Percentiles rank a stretch among this genome's conserved stretches.
Conservation (phyloP, 805 yeast genomes). For the Candida insectorum region DNA sequence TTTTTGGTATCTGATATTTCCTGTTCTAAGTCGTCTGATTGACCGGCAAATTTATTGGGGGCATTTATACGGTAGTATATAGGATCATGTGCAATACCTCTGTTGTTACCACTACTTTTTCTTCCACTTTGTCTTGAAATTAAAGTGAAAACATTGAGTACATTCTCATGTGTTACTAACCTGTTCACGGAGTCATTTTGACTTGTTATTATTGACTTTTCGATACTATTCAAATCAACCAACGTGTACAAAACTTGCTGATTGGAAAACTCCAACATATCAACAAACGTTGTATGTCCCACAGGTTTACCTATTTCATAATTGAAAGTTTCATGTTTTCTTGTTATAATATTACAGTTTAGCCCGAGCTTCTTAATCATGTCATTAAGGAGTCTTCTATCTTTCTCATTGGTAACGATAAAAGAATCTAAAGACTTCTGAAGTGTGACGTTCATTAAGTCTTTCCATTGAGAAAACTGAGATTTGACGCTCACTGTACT, state of each 20-base stretch:
- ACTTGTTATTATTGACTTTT: conserved; percentile 52
- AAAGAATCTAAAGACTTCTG: conserved; percentile 55
- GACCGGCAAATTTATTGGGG: conserved; percentile 7
- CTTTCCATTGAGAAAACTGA: conserved; percentile 54
- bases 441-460: conserved; percentile 55
- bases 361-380: conserved; percentile 6
- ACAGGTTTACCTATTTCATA: conserved; percentile 45
- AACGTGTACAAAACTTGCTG: conserved; percentile 56
- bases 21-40: conserved; percentile 1
- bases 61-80: conserved; percentile 32
- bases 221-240: conserved; percentile 62
- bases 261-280: conserved; percentile 55
- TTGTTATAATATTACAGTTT: conserved; percentile 41
- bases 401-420: conserved; percentile 62
- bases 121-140: conserved; percentile 45
- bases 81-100: conserved; percentile 53
- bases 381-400: conserved; percentile 38
- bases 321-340: conserved; percentile 57
- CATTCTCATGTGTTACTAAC: conserved; percentile 32
- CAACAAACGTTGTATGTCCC: conserved; percentile 48
- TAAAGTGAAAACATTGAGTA: conserved; percentile 40
- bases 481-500: conserved; percentile 51
- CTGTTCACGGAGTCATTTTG: conserved; percentile 50
- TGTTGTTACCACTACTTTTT: conserved; percentile 32
- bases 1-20: conserved; percentile 1